Conservation (phyloP, 106 monocot species). For the Phalaenopsis equestris region DNA sequence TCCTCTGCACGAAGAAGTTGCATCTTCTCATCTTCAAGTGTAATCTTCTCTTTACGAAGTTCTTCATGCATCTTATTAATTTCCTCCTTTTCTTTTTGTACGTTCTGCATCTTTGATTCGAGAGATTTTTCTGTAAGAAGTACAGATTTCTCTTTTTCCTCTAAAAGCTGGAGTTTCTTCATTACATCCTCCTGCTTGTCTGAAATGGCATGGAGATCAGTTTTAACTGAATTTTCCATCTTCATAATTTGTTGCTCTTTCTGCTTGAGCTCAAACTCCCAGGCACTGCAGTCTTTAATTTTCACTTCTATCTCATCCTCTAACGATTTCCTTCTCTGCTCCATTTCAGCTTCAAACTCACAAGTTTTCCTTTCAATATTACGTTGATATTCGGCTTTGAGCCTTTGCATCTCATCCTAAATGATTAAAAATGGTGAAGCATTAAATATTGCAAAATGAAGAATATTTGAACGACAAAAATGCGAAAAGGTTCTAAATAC, state of each 20-base stretch:
- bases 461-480: background rate
- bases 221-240: conserved; percentile 31
- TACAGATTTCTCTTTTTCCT: conserved; percentile 44
- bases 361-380: conserved; percentile 32
- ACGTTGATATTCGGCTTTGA: conserved; percentile 40
- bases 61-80: conserved; percentile 36
- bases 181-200: conserved; percentile 38
- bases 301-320: conserved; percentile 58
- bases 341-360: conserved; percentile 68
- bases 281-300: conserved; percentile 16
- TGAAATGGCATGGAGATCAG: conserved; percentile 21
- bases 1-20: conserved; percentile 33
- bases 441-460: background rate
- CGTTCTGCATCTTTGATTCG: conserved; percentile 24
- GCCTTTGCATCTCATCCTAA: conserved; percentile 69
- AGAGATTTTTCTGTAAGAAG: conserved; percentile 16
- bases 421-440: background rate
- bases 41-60: conserved; percentile 37
- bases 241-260: conserved; percentile 27
- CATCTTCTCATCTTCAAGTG: conserved; percentile 49
- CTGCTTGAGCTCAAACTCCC: conserved; percentile 29
- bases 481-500: conserved; percentile 5
- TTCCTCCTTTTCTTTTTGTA: conserved; percentile 47
- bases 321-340: conserved; percentile 26
- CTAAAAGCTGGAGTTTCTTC: conserved; percentile 34